Conservation (phyloP, 2,329 filamentous ascomycete species). For the Fusarium fujikuroi region DNA sequence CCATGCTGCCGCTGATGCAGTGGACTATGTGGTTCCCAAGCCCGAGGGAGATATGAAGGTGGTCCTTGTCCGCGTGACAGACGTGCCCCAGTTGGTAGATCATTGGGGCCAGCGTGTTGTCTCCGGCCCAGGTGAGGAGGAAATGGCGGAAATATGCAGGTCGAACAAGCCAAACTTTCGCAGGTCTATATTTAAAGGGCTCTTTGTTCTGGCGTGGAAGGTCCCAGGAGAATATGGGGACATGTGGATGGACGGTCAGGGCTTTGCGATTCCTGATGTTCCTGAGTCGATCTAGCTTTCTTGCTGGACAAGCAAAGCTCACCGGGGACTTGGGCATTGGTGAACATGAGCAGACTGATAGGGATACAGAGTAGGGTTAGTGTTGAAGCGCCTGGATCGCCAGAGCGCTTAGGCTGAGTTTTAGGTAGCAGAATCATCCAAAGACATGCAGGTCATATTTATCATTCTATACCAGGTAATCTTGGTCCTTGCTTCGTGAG, state of each 20-base stretch:
- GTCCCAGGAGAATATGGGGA: neutral
- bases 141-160: neutral
- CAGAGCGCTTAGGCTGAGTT: neutral
- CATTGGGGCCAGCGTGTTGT: neutral
- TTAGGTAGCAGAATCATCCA: neutral
- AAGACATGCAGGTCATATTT: neutral
- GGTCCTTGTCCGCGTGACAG: neutral
- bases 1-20: neutral
- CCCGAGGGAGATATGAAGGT: neutral
- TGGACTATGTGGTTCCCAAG: fast-evolving
- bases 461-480: neutral
- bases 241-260: neutral
- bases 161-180: neutral
- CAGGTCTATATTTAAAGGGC: fast-evolving
- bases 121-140: neutral
- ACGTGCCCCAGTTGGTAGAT: neutral
- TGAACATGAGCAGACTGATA: neutral
- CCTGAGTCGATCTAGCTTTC: neutral
- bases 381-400: fast-evolving
- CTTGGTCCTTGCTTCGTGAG: neutral
- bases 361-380: neutral
- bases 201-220: neutral
- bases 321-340: no score
- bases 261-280: neutral
- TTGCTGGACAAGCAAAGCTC: no score